Conservation (phyloP, 2,329 filamentous ascomycete species). For the Phyllachora maydis region DNA sequence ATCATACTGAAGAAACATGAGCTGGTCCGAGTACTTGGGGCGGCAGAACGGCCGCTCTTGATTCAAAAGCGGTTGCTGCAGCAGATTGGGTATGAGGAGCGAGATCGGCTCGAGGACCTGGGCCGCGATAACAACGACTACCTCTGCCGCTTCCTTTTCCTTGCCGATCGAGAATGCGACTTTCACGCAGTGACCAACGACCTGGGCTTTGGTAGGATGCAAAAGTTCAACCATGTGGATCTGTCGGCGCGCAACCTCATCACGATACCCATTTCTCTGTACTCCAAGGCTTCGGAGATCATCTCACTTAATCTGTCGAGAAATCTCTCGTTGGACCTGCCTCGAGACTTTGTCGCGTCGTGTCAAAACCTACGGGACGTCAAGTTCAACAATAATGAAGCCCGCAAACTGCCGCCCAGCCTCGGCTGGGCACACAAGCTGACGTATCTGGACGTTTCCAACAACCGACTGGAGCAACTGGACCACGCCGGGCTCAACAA, state of each 20-base stretch:
- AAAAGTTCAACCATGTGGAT: slow-evolving; percentile 89
- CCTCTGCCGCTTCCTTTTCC: slow-evolving; percentile 84
- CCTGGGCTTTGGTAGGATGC: slow-evolving; percentile 58
- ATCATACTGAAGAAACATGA: slow-evolving; percentile 91
- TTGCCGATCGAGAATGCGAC: slow-evolving; percentile 73
- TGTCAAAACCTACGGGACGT: slow-evolving; percentile 86
- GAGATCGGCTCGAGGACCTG: slow-evolving; percentile 77
- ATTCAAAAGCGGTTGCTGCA: slow-evolving; percentile 84
- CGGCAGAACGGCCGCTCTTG: slow-evolving; percentile 62
- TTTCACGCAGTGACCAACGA: slow-evolving; percentile 58
- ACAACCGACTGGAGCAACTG: slow-evolving; percentile 75
- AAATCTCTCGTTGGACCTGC: slow-evolving; percentile 80
- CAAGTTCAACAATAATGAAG: slow-evolving; percentile 90
- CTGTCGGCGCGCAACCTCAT: slow-evolving; percentile 76
- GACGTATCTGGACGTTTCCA: slow-evolving; percentile 83
- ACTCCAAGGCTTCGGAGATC: slow-evolving; percentile 80
- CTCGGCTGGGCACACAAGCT: slow-evolving; percentile 62
- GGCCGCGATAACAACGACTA: slow-evolving; percentile 96
- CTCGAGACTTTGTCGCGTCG: slow-evolving; percentile 87
- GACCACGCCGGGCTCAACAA: slow-evolving; percentile 67
- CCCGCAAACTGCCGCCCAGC: slow-evolving; percentile 65
- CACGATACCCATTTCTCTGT: slow-evolving; percentile 86
- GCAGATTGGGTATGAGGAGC: slow-evolving; percentile 76
- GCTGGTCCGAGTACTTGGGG: slow-evolving; percentile 59
- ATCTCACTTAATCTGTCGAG: slow-evolving; percentile 85